Conservation (phyloP, 805 yeast species). For the Yamadazyma tumulicola region DNA sequence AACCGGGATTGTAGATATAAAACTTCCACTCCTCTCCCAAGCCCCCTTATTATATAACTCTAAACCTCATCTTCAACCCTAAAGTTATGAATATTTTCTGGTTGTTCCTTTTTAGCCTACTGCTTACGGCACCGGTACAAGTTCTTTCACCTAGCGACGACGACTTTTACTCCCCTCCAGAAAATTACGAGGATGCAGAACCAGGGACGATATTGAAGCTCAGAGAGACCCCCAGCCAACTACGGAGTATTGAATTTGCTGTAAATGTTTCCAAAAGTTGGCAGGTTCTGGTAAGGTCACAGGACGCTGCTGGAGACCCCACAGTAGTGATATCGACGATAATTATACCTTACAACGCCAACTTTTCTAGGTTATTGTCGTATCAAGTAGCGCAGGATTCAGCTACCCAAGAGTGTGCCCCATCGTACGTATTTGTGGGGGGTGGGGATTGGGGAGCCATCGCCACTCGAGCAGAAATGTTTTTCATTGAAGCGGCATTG, state of each 20-base stretch:
- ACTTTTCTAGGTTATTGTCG: conserved; percentile 21
- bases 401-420: conserved; percentile 20
- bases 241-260: conserved; percentile 17
- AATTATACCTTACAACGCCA: conserved; percentile 26
- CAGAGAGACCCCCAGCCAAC: conserved; percentile 17
- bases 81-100: too few species aligned
- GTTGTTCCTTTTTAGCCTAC: conserved; percentile 5
- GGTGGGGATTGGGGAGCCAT: conserved; percentile 17
- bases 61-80: too few species aligned
- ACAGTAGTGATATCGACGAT: conserved; percentile 23
- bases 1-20: too few species aligned
- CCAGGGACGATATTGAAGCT: conserved; percentile 22
- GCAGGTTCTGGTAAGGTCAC: conserved; percentile 21
- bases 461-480: conserved; percentile 16
- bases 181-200: conserved; percentile 16
- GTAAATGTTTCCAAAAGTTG: conserved; percentile 20
- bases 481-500: conserved; percentile 16
- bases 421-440: conserved; percentile 20
- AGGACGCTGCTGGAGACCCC: conserved; percentile 23
- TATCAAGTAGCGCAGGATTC: conserved; percentile 30
- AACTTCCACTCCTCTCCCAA: too few species aligned
- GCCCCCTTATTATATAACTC: too few species aligned
- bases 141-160: conserved; percentile 16
- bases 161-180: conserved; percentile 22
- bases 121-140: conserved; percentile 9